Conservation (phyloP, 2,329 filamentous ascomycete species). For the Sporothrix luriei region DNA sequence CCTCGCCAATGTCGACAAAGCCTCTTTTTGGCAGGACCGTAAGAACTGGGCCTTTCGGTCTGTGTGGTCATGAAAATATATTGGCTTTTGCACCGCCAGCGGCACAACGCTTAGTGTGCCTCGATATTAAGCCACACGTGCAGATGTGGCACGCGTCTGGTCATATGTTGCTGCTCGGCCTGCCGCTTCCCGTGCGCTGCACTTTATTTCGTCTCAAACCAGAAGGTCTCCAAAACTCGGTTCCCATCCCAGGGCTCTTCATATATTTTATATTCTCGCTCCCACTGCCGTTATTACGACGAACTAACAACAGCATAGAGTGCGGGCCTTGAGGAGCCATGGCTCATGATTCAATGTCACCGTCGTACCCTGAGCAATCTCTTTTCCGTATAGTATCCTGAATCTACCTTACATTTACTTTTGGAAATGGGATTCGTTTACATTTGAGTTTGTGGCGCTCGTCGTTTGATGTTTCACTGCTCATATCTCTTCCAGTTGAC, state of each 20-base stretch:
- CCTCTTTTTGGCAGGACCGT: slow-evolving; percentile 9
- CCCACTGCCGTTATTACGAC: not conserved
- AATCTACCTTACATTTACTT: not conserved
- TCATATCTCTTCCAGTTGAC: not conserved
- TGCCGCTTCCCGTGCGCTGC: not conserved
- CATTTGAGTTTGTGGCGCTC: not conserved
- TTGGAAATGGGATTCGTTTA: not conserved
- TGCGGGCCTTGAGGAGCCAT: no score
- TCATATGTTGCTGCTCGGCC: slow-evolving; percentile 12
- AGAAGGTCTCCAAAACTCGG: slow-evolving; percentile 12
- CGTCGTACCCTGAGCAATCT: not conserved
- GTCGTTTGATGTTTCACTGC: not conserved
- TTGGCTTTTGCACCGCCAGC: not conserved
- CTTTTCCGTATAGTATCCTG: not conserved
- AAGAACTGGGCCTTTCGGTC: not conserved
- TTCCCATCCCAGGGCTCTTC: not conserved
- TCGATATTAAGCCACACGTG: slow-evolving; percentile 22
- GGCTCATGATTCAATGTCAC: not conserved
- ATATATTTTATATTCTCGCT: not conserved
- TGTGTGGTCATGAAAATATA: not conserved
- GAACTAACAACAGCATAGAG: not conserved
- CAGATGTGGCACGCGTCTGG: not conserved
- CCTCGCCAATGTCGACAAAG: not conserved
- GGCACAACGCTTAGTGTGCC: not conserved
- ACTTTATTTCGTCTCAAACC: slow-evolving; percentile 1